Conservation (phyloP, 495 filamentous ascomycete genomes). For the Neurospora sp. region DNA sequence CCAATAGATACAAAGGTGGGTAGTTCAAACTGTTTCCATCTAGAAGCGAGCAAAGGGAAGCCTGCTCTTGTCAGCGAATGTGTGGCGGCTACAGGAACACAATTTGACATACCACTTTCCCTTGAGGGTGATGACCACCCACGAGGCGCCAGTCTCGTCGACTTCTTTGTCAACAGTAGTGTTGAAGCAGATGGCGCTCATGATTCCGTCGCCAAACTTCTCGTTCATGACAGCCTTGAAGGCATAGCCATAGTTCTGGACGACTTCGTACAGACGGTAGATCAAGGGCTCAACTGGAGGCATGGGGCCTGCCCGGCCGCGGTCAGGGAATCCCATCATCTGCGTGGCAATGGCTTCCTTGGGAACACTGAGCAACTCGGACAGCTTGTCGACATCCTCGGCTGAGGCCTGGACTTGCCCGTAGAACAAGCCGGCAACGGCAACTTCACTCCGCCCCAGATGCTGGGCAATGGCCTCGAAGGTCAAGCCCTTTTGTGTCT, state of each 20-base stretch:
- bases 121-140: slow-evolving; percentile 84
- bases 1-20: neutral
- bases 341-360: slow-evolving; percentile 48
- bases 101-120: slow-evolving; percentile 75
- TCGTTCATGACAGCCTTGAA: slow-evolving; percentile 97
- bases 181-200: slow-evolving; percentile 91
- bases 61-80: slow-evolving; percentile 30
- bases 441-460: slow-evolving; percentile 80
- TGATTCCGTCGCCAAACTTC: slow-evolving; percentile 98
- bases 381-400: slow-evolving; percentile 67
- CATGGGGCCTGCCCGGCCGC: slow-evolving; percentile 81
- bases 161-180: slow-evolving; percentile 95
- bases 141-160: slow-evolving; percentile 57
- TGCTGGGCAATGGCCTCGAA: slow-evolving; percentile 72
- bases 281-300: slow-evolving; percentile 89
- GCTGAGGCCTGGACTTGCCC: slow-evolving; percentile 74
- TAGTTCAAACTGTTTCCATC: neutral
- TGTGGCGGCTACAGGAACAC: slow-evolving; percentile 1
- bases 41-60: slow-evolving; percentile 56
- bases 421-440: slow-evolving; percentile 89
- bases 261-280: slow-evolving; percentile 90
- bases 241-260: slow-evolving; percentile 96
- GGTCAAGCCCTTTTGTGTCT: slow-evolving; percentile 60
- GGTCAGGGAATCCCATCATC: slow-evolving; percentile 66
- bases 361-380: slow-evolving; percentile 54